Percentiles rank a stretch among this genome's conserved stretches.
Evolutionary conservation across 208 protist genomes (phyloP).

Genomic region (Trypanosoma melophagium): DNA sequence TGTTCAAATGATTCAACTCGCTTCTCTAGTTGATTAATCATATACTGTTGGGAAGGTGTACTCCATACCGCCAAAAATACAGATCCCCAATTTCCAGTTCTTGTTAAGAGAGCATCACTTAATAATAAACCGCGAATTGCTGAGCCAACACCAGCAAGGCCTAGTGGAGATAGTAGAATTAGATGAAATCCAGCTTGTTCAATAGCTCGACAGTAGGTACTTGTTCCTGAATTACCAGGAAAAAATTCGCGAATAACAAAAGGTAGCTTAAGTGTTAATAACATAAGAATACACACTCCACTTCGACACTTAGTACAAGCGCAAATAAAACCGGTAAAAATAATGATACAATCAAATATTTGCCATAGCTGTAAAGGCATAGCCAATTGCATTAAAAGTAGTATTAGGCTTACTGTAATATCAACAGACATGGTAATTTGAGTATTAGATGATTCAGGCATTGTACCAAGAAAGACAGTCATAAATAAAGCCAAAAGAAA

Average conservation of each 20-base stretch:
- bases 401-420: conserved; percentile 45
- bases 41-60: conserved; percentile 58
- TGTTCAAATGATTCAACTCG: too few relatives aligned
- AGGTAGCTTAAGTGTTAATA: conserved; percentile 62
- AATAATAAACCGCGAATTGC: conserved; percentile 41
- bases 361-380: conserved; percentile 44
- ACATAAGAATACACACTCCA: conserved; percentile 49
- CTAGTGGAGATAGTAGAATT: conserved; percentile 52
- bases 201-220: conserved; percentile 69
- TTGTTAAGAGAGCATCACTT: conserved; percentile 38
- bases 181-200: conserved; percentile 50
- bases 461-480: conserved; percentile 60
- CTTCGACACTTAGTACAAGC: conserved; percentile 35
- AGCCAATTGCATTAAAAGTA: conserved; percentile 35
- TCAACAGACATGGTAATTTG: conserved; percentile 49
- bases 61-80: conserved; percentile 58
- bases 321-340: conserved; percentile 47
- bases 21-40: not conserved
- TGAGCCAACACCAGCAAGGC: conserved; percentile 50
- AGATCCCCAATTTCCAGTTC: conserved; percentile 50
- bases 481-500: conserved; percentile 47
- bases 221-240: conserved; percentile 52
- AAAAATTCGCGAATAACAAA: conserved; percentile 50
- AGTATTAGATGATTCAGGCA: conserved; percentile 30
- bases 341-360: conserved; percentile 46